Evolutionary conservation across 1,139 yeast species (phyloP), one percentile per base, ranked within the genome.

Genomic region (Pichia norvegensis): DNA sequence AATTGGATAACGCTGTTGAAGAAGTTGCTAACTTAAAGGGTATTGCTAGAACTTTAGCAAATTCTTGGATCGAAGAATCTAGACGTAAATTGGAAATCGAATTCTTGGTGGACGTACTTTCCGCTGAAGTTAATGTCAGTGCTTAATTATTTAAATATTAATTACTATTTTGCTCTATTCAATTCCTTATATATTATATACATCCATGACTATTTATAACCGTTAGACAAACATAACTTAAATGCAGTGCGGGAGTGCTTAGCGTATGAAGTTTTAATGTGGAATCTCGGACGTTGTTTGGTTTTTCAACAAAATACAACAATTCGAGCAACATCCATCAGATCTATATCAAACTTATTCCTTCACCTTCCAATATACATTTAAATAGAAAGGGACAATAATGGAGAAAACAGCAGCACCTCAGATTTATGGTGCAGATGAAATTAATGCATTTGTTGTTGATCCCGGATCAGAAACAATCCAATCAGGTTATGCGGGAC

Each of bases 401-500:
- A 35, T 35, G 37, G 37, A 35, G 23, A 35, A 35, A 20, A 55
- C 63, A 4, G 50, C 56, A 17, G 70, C 72, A 14, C 67, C 72
- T n/a, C 69, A 68, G 49, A 75, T 77, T 1, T 79, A 77, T 52
- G 85, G 84, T 25, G 85, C 63, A 49, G 94, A 90, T 65, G 97
- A 90, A 64, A 83, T 92, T 52, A 80, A 87, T 52, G 96, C 98
- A 33, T 72, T 92, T 8, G 95, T 92, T 25, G 72, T 92, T 33
- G 98, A 92, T 62, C 90, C 95, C 0, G 97, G 98, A 23, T 81
- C 96, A 11, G 78, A 73, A 54, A 70, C 78, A 51, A 87, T 97
- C 4, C 78, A 94, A 48, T 78, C 85, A 22, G 98, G 98, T 1
- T 90, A 79, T 63, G 95, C 97, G 5, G 98, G 98, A 10, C 95